Percentiles rank a stretch among this genome's conserved stretches.
phyloP scores from a whole-genome alignment of 75 land plant genomes.

The Picea sitchensis region DNA sequence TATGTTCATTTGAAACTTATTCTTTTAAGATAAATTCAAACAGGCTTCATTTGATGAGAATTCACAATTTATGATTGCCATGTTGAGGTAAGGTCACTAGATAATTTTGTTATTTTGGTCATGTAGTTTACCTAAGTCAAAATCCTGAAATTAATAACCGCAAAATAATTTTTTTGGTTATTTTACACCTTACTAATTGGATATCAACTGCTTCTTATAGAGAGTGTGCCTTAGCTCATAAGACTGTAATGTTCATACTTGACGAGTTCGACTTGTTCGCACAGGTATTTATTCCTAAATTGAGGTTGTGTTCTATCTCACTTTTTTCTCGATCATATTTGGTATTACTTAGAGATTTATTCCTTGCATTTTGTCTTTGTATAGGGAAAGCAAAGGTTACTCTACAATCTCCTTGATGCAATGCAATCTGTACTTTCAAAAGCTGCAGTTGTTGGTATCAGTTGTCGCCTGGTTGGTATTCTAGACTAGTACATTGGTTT shows the following conservation, averaged over 20 bases:
- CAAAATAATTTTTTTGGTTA: neutral
- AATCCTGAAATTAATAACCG: neutral
- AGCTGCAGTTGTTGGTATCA: conserved; percentile 89
- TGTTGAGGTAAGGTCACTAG: conserved; percentile 44
- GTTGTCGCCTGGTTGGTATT: conserved; percentile 76
- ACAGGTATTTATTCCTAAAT: conserved; percentile 50
- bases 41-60: conserved; percentile 76
- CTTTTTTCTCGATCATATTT: neutral
- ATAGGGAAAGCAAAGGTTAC: conserved; percentile 84
- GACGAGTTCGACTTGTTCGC: conserved; percentile 96
- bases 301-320: conserved; percentile 1
- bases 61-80: conserved; percentile 41
- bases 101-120: neutral
- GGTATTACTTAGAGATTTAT: neutral
- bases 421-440: conserved; percentile 88
- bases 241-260: conserved; percentile 74
- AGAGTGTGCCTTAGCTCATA: conserved; percentile 93
- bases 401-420: conserved; percentile 90
- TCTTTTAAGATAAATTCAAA: neutral
- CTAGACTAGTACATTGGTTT: neutral
- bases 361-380: conserved; percentile 3
- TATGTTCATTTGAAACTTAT: neutral
- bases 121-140: neutral
- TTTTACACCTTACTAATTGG: conserved; percentile 2
- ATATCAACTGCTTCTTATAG: conserved; percentile 23